A percentile compares a stretch with the other conserved stretches of the same genome.
Conservation (phyloP, 768 basidiomycete species). For the Pisolithus tinctorius region DNA sequence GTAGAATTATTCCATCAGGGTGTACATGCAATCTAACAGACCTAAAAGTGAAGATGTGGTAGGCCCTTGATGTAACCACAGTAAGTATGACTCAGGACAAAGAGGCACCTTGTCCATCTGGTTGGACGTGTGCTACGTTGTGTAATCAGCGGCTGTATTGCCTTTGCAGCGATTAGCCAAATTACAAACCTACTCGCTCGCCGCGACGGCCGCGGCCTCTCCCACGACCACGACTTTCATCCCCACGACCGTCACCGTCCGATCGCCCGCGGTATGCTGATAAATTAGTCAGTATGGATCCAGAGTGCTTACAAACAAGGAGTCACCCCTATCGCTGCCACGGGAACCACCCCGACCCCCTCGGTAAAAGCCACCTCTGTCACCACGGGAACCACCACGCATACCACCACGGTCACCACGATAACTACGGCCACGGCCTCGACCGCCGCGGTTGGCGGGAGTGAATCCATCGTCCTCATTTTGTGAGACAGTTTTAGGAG, state of each 20-base stretch:
- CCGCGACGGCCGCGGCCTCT: constrained; percentile 38
- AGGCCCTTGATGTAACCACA: too few relatives aligned
- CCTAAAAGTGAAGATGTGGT: too few relatives aligned
- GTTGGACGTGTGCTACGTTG: too few relatives aligned
- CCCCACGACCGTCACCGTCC: constrained; percentile 34
- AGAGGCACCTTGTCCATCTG: too few relatives aligned
- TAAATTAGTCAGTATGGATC: not conserved
- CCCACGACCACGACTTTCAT: constrained; percentile 35
- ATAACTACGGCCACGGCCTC: constrained; percentile 39
- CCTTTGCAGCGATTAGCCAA: too few relatives aligned
- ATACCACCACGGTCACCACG: constrained; percentile 36
- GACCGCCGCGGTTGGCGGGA: constrained; percentile 37
- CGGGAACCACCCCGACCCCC: constrained; percentile 31
- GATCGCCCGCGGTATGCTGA: constrained; percentile 13
- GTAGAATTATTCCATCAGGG: too few relatives aligned
- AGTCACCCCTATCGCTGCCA: constrained; percentile 25
- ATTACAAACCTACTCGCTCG: constrained; percentile 33
- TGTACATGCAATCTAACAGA: too few relatives aligned
- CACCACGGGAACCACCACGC: constrained; percentile 39
- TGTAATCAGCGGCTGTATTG: too few relatives aligned
- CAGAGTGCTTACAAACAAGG: constrained; percentile 1
- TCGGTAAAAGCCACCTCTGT: constrained; percentile 28
- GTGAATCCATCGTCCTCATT: constrained; percentile 61
- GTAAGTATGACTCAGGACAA: too few relatives aligned
- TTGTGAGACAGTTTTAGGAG: constrained; percentile 15